These are phyloP conservation scores for Pyrenochaeta sp. DNA, from an alignment of 2,329 filamentous ascomycete genomes.

Conservation along the genomic window DNA sequence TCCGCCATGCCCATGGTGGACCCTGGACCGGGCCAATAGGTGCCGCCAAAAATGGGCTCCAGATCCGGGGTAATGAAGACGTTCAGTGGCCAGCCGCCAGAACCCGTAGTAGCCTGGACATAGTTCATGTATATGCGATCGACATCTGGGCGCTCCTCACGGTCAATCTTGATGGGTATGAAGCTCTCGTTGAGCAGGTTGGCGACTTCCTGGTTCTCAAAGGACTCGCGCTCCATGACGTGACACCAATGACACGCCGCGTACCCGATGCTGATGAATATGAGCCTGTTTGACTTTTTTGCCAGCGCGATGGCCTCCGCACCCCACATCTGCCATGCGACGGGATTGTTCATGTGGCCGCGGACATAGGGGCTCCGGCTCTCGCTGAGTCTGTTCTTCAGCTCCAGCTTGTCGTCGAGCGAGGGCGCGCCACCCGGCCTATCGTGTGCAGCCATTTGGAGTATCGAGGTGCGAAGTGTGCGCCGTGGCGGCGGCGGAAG, in stretches of 20 bases:
- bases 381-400: conserved; percentile 65
- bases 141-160: conserved; percentile 91
- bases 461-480: conserved; percentile 32
- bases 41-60: conserved; percentile 93
- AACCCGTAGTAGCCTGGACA: conserved; percentile 88
- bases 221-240: conserved; percentile 92
- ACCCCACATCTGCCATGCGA: conserved; percentile 91
- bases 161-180: conserved; percentile 89
- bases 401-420: conserved; percentile 38
- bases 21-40: conserved; percentile 89
- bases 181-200: conserved; percentile 84
- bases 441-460: conserved; percentile 41
- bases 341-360: conserved; percentile 78
- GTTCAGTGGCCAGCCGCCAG: conserved; percentile 93
- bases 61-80: conserved; percentile 95
- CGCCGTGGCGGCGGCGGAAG: conserved; percentile 27
- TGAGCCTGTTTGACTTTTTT: conserved; percentile 80
- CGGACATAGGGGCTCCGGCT: conserved; percentile 74
- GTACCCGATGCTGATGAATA: conserved; percentile 95
- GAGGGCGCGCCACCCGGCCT: conserved; percentile 17
- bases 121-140: conserved; percentile 99
- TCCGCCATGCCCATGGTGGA: conserved; percentile 58
- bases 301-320: conserved; percentile 79
- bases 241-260: conserved; percentile 91
- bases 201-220: conserved; percentile 82